phyloP scores from a whole-genome alignment of 177 flowering plant species.

The Vitis hybrid region DNA sequence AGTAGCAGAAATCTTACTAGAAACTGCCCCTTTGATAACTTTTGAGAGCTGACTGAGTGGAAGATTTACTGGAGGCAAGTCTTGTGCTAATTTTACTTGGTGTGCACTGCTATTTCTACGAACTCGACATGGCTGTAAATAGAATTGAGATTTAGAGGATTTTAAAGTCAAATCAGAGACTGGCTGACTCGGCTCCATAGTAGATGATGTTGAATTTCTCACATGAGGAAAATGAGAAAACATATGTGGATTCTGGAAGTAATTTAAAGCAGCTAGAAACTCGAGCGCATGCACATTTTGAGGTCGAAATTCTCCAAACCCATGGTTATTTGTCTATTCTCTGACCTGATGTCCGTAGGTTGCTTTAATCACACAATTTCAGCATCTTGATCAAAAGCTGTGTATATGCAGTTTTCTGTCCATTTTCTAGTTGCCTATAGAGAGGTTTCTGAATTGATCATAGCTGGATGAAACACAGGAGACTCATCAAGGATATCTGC shows the following conservation, averaged over 20 bases:
- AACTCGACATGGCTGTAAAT: conserved; percentile 48
- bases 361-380: too few species aligned
- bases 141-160: conserved; percentile 29
- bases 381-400: too few species aligned
- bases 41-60: conserved; percentile 74
- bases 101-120: conserved; percentile 41
- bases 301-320: conserved; percentile 17
- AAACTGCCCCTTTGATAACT: conserved; percentile 32
- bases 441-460: too few species aligned
- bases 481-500: too few species aligned
- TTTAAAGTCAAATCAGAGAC: conserved; percentile 22
- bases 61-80: conserved; percentile 90
- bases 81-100: conserved; percentile 84
- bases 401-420: too few species aligned
- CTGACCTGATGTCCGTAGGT: not conserved
- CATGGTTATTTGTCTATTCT: conserved; percentile 22
- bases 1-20: conserved; percentile 26
- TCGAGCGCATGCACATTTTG: conserved; percentile 16
- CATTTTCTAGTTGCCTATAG: too few species aligned
- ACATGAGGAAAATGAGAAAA: conserved; percentile 26
- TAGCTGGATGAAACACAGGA: too few species aligned
- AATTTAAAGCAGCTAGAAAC: conserved; percentile 21
- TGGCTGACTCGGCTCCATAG: conserved; percentile 21
- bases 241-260: conserved; percentile 18
- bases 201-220: conserved; percentile 16